Evolutionary conservation across 2,329 filamentous ascomycete genomes (phyloP).

Genomic region (Monosporascus sp.): DNA sequence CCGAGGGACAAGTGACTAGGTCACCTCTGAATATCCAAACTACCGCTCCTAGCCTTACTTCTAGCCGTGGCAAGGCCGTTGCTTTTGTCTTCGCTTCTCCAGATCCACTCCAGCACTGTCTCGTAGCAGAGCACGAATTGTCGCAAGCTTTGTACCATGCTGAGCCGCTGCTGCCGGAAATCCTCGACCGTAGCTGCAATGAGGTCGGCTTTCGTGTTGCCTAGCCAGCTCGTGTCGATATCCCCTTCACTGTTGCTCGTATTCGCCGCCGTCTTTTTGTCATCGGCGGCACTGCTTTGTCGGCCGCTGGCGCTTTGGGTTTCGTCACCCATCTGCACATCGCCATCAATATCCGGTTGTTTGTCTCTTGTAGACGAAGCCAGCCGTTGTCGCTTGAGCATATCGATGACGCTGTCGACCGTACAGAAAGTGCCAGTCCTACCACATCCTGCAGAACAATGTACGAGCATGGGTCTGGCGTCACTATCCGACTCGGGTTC

Average conservation of each 20-base stretch:
- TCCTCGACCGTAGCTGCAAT: conserved; percentile 86
- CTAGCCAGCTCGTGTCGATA: conserved; percentile 61
- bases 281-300: conserved; percentile 11
- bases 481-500: conserved; percentile 53
- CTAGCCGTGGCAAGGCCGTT: conserved; percentile 10
- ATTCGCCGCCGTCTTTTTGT: conserved; percentile 1
- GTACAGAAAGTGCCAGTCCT: conserved; percentile 96
- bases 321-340: conserved; percentile 39
- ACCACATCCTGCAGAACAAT: conserved; percentile 94
- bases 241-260: conserved; percentile 3
- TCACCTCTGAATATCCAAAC: conserved; percentile 22
- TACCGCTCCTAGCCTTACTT: conserved; percentile 29
- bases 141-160: conserved; percentile 92
- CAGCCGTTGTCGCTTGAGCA: conserved; percentile 80
- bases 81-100: conserved; percentile 39
- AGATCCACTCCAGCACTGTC: conserved; percentile 83
- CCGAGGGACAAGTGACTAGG: neutral
- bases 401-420: conserved; percentile 91
- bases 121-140: conserved; percentile 98
- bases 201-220: conserved; percentile 67
- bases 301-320: conserved; percentile 18
- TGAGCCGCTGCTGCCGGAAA: conserved; percentile 80
- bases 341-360: conserved; percentile 36
- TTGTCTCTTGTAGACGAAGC: conserved; percentile 21
- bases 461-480: conserved; percentile 75